These are phyloP conservation scores for Eruca vesicaria DNA, from an alignment of 441 rosid genomes.

Conservation along the genomic window DNA sequence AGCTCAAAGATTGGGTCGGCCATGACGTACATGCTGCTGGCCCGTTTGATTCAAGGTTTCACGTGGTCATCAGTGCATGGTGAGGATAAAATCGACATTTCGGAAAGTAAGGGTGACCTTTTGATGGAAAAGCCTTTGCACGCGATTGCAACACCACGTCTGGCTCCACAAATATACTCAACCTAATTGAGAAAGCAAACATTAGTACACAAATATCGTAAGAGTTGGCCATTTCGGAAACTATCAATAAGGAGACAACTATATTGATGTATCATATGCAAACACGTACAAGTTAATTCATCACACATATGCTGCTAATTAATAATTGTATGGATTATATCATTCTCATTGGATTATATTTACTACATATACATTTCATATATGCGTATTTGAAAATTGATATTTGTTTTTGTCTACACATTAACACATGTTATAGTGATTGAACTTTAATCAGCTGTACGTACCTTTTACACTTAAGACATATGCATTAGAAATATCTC, in stretches of 20 bases:
- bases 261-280: not conserved
- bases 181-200: not conserved
- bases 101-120: constrained; percentile 19
- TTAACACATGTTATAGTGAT: not conserved
- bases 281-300: not conserved
- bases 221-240: not conserved
- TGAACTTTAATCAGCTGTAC: too few species aligned
- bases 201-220: not conserved
- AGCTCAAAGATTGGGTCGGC: constrained; percentile 41
- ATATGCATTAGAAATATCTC: not conserved
- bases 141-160: constrained; percentile 37
- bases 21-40: constrained; percentile 46
- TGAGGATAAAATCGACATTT: constrained; percentile 1
- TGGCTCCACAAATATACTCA: constrained; percentile 31
- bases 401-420: not conserved
- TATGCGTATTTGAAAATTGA: not conserved
- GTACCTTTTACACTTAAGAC: too few species aligned
- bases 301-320: not conserved
- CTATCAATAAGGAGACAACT: not conserved
- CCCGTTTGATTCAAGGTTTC: constrained; percentile 52
- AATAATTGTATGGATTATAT: not conserved
- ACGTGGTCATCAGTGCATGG: constrained; percentile 32
- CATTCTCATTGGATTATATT: not conserved
- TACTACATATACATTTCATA: not conserved
- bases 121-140: constrained; percentile 32